Percentiles rank a stretch among this genome's conserved stretches.
phyloP scores from a whole-genome alignment of 805 yeast genomes.

The Blastobotrys chiropterorum region DNA sequence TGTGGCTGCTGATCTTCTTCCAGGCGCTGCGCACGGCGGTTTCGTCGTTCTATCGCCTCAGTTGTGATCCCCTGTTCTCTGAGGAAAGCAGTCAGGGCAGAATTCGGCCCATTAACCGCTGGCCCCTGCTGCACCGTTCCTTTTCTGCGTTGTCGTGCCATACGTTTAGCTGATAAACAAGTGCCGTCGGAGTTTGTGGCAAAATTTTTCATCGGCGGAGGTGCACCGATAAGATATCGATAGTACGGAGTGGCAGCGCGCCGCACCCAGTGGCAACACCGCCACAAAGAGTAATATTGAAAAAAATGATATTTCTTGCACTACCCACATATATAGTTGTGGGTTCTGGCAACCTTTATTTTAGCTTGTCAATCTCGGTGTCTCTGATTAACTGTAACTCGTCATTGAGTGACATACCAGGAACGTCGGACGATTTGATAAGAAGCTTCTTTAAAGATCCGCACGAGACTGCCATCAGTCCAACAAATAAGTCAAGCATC shows the following conservation, averaged over 20 bases:
- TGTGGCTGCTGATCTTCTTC: constrained; percentile 25
- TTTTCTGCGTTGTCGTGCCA: constrained; percentile 1
- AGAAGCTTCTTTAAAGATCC: too few relatives aligned
- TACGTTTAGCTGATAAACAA: neutral
- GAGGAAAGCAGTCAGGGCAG: constrained; percentile 84
- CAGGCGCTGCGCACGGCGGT: constrained; percentile 16
- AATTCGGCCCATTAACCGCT: constrained; percentile 45
- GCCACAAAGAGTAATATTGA: too few relatives aligned
- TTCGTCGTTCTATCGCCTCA: constrained; percentile 62
- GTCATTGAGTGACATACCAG: too few relatives aligned
- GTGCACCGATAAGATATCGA: neutral
- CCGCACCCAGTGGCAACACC: too few relatives aligned
- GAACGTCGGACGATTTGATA: too few relatives aligned
- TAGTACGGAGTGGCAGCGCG: neutral
- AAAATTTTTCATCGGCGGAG: neutral
- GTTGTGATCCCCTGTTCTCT: constrained; percentile 77
- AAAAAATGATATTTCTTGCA: too few relatives aligned
- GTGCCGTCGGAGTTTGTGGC: neutral
- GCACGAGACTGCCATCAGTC: too few relatives aligned
- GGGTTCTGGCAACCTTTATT: too few relatives aligned
- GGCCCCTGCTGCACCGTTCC: neutral
- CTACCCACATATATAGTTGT: too few relatives aligned
- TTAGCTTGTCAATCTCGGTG: too few relatives aligned
- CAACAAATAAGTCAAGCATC: too few relatives aligned
- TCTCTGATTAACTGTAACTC: too few relatives aligned